A percentile compares a stretch with the other conserved stretches of the same genome.
Evolutionary conservation across 2,329 filamentous ascomycete species (phyloP).

Genomic region (Sporothrix pallida): DNA sequence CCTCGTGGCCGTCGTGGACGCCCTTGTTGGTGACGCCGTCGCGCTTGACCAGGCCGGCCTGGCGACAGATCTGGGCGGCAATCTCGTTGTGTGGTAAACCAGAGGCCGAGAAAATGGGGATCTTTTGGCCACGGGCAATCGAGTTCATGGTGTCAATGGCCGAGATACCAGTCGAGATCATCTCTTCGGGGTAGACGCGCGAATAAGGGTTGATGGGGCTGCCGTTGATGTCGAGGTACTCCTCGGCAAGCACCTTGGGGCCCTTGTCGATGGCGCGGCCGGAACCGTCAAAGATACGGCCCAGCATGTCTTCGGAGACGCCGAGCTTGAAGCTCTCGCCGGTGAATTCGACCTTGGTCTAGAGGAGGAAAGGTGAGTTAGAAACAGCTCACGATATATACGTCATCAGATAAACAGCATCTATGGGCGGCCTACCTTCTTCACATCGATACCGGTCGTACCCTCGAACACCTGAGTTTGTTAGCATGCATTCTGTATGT

Average conservation of each 20-base stretch:
- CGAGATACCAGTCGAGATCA: constrained; percentile 99
- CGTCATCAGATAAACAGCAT: background rate
- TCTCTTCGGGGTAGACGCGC: constrained; percentile 97
- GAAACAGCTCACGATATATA: too few species aligned
- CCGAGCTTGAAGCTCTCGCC: constrained; percentile 97
- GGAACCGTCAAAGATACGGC: constrained; percentile 97
- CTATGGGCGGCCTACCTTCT: constrained; percentile 71
- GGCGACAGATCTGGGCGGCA: constrained; percentile 96
- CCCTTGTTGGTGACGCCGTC: constrained; percentile 86
- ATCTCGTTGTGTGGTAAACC: constrained; percentile 99
- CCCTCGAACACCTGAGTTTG: constrained; percentile 86
- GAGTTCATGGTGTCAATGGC: constrained; percentile 99
- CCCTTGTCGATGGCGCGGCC: constrained; percentile 98
- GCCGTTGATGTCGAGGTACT: constrained; percentile 99
- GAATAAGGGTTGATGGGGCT: constrained; percentile 98
- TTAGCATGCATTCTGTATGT: constrained; percentile 41
- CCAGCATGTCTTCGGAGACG: constrained; percentile 99
- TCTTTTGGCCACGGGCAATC: constrained; percentile 98
- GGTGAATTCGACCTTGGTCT: constrained; percentile 98
- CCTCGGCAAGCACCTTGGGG: constrained; percentile 95
- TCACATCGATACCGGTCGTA: constrained; percentile 95
- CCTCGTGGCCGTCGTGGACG: constrained; percentile 93
- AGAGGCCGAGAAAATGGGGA: constrained; percentile 97
- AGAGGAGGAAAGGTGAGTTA: constrained; percentile 28
- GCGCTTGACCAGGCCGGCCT: constrained; percentile 86